Evolutionary conservation across 192 early-diverging fungal species (phyloP).

Genomic region (Backusella sp.): DNA sequence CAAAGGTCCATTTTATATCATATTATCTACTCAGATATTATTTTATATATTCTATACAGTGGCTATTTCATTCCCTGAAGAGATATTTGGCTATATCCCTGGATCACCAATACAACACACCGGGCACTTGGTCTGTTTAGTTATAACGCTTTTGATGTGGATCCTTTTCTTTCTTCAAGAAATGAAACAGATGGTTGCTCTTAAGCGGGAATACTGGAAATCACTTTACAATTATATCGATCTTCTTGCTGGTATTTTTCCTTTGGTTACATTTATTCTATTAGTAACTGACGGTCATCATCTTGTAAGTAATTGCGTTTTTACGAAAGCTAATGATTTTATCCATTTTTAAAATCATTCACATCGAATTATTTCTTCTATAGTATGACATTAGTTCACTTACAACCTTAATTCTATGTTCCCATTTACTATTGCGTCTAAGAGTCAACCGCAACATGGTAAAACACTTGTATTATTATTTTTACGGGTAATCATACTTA

Average conservation of each 20-base stretch:
- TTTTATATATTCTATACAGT: slow-evolving; percentile 3
- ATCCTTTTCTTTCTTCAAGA: background rate
- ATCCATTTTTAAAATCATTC: too few relatives aligned
- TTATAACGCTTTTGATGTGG: background rate
- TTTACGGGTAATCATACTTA: background rate
- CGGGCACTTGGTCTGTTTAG: background rate
- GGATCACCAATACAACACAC: background rate
- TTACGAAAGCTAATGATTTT: too few relatives aligned
- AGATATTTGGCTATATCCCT: background rate
- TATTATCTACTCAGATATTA: background rate
- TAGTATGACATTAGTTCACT: background rate
- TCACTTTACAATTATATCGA: slow-evolving; percentile 9
- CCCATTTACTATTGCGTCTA: slow-evolving; percentile 2
- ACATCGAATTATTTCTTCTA: too few relatives aligned
- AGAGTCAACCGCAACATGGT: background rate
- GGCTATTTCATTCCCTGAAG: background rate
- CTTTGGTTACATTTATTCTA: background rate
- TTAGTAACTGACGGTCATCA: background rate
- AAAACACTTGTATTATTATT: background rate
- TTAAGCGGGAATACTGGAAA: background rate
- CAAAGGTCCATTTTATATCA: background rate
- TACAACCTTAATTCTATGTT: slow-evolving; percentile 6
- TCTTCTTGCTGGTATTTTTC: background rate
- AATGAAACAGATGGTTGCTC: background rate
- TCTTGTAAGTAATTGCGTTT: background rate